phyloP scores from a whole-genome alignment of 2,329 filamentous ascomycete genomes.

The Aspergillus piperis region DNA sequence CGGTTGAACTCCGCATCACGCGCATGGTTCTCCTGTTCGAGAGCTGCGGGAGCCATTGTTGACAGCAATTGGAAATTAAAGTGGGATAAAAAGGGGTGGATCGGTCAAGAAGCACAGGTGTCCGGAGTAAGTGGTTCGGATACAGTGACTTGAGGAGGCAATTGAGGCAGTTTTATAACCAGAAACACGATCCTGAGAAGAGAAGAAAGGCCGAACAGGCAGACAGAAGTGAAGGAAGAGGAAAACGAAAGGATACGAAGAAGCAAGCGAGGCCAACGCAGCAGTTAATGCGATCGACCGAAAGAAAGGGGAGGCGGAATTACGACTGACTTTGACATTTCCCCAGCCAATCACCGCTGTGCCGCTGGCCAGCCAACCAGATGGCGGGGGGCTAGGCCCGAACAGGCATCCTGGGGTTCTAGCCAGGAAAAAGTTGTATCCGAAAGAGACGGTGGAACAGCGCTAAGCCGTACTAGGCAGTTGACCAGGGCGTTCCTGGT shows the following conservation, averaged over 20 bases:
- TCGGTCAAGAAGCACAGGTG: constrained; percentile 11
- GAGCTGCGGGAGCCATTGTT: constrained; percentile 56
- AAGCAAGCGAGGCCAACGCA: constrained; percentile 10
- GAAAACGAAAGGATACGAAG: constrained; percentile 2
- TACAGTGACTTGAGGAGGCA: constrained; percentile 12
- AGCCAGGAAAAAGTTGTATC: constrained; percentile 1
- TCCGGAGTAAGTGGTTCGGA: not conserved
- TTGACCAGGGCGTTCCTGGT: not conserved
- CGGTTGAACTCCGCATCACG: constrained; percentile 92
- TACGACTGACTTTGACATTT: constrained; percentile 19
- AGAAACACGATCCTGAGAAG: constrained; percentile 13
- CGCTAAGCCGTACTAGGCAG: not conserved
- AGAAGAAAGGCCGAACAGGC: constrained; percentile 6
- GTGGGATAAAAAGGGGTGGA: constrained; percentile 23
- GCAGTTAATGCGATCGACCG: constrained; percentile 12
- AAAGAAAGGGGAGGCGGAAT: constrained; percentile 26
- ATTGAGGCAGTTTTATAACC: constrained; percentile 11
- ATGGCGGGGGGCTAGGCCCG: constrained; percentile 10
- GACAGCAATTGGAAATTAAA: constrained; percentile 19
- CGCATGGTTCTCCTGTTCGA: constrained; percentile 79
- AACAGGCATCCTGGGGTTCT: constrained; percentile 16
- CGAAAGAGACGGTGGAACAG: constrained; percentile 11
- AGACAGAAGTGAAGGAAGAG: constrained; percentile 8
- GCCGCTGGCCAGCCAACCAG: constrained; percentile 11
- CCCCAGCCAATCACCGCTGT: constrained; percentile 20